Evolutionary conservation across 2,329 filamentous ascomycete genomes (phyloP).

Genomic region (Coniella lustricola): DNA sequence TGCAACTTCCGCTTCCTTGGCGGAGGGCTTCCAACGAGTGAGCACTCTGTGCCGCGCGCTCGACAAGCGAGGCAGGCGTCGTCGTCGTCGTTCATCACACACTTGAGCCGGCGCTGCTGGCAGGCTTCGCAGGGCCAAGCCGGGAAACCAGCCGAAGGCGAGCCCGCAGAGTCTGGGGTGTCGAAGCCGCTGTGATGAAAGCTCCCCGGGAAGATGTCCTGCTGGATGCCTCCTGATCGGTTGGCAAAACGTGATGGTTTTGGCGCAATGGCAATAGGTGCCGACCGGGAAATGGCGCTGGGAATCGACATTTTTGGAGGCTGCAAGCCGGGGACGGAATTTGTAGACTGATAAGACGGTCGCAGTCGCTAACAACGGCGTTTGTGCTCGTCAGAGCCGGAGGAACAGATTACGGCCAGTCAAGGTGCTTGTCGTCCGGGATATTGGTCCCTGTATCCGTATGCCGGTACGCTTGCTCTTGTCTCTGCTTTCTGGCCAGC

Average conservation of each 20-base stretch:
- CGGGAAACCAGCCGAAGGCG: constrained; percentile 33
- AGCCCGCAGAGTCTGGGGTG: constrained; percentile 40
- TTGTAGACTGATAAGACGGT: neutral
- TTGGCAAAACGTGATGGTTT: constrained; percentile 44
- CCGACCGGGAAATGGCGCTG: constrained; percentile 50
- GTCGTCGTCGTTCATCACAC: constrained; percentile 68
- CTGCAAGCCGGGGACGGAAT: neutral
- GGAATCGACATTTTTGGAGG: constrained; percentile 45
- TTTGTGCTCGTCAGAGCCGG: neutral
- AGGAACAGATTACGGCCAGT: too few relatives aligned
- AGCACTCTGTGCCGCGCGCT: constrained; percentile 71
- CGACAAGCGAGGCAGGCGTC: constrained; percentile 69
- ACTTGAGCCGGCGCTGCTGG: constrained; percentile 65
- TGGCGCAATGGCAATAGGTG: constrained; percentile 59
- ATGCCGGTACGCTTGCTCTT: too few relatives aligned
- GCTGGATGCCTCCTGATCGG: constrained; percentile 41
- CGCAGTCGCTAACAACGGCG: constrained; percentile 1
- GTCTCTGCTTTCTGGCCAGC: too few relatives aligned
- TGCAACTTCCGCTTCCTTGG: constrained; percentile 75
- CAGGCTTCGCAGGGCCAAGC: constrained; percentile 65
- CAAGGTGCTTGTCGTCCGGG: too few relatives aligned
- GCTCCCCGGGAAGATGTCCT: constrained; percentile 43
- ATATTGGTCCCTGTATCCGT: too few relatives aligned
- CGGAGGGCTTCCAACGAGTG: constrained; percentile 67
- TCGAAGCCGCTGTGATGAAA: constrained; percentile 39